Evolutionary conservation across 2,329 filamentous ascomycete species (phyloP), one percentile per base, ranked within the genome.

Genomic region (Fusarium chuoi): DNA sequence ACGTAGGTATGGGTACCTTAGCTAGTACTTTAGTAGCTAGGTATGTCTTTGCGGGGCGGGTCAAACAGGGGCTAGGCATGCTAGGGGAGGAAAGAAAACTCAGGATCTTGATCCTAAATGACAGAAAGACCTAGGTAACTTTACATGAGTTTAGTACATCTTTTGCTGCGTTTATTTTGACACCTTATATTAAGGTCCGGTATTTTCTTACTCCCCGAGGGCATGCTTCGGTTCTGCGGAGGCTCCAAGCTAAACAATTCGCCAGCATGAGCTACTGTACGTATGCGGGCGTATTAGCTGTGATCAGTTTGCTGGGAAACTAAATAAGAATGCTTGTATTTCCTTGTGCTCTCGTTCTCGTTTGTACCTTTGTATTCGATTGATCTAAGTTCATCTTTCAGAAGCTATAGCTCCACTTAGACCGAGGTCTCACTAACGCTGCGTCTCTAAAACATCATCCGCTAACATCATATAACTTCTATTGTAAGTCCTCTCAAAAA

Each of bases 171-270:
- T n/a, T n/a, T n/a, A n/a, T n/a, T n/a, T n/a, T n/a, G n/a, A n/a
- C n/a, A n/a, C n/a, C n/a, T n/a, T n/a, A n/a, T n/a, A n/a, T n/a
- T n/a, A n/a, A n/a, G n/a, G n/a, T n/a, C n/a, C n/a, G n/a, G n/a
- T n/a, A n/a, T n/a, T n/a, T n/a, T n/a, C n/a, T n/a, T n/a, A n/a
- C n/a, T n/a, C n/a, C n/a, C n/a, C n/a, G n/a, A n/a, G n/a, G 51
- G 59, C 68, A 65, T 70, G 51, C 62, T 70, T 76, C 73, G 75
- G 75, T 60, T 69, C 46, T 77, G 62, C 73, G 75, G 75, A 77
- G 68, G 56, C 64, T 30, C 48, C 28, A 61, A 56, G 39, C 54
- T 62, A 56, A 48, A 6, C 26, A 59, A n/a, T 64, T 71, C 68
- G 55, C 49, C 69, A 71, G 58, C 57, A 39, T 35, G 35, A 65